Base-by-base conservation (phyloP, 2,329 filamentous ascomycete genomes). In the Keithomyces neogunnii region DNA sequence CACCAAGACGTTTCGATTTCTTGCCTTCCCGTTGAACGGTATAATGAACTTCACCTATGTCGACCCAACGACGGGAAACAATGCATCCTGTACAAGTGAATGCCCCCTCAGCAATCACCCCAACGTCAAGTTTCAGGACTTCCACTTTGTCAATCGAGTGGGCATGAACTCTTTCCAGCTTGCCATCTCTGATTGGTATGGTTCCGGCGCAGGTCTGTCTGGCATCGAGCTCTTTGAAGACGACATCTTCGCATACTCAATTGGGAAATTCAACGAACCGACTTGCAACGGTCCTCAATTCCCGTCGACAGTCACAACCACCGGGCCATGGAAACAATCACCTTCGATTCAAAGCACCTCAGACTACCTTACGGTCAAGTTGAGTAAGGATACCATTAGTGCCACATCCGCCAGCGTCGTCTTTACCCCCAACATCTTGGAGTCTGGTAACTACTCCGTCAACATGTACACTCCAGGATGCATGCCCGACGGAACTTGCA, bases 21-120 rank as follows among this genome's bases (percentile, higher is more conserved):
- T 88, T 28, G 88, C 90, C 19, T 73, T 92, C 53, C 91, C 92
- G 4, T 82, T 92, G 62, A 85, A 88, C 56, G 93, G 93, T 49
- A 96, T 99, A 65, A 88, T 99, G 84, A 96, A 97, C 69, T 78
- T 99, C 63, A 95, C 90, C 38, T 97, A 93, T 60, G 84, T 84
- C 56, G 89, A 97, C 62, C 85, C 86, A 29, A 73, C 65, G 39
- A 86, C 81, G 2, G 86, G 86, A 30, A 72, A 80, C 48, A 84
- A 85, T 51, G 70, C 73, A 32, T 84, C 79, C 52, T 99, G 93
- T 70, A 89, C 91, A 49, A 85, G 83, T 55, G 78, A 82, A 62
- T 99, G 93, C 61, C 88, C 91, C n/a, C 77, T 99, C 46, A 89
- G 87, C 55, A 75, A 83, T 62, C 82, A 89, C 61, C 70, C 75